A percentile compares a stretch with the other conserved stretches of the same genome.
These are phyloP conservation scores for Effrenium voratum DNA, from an alignment of 73 alveolate genomes.

Conservation along the genomic window DNA sequence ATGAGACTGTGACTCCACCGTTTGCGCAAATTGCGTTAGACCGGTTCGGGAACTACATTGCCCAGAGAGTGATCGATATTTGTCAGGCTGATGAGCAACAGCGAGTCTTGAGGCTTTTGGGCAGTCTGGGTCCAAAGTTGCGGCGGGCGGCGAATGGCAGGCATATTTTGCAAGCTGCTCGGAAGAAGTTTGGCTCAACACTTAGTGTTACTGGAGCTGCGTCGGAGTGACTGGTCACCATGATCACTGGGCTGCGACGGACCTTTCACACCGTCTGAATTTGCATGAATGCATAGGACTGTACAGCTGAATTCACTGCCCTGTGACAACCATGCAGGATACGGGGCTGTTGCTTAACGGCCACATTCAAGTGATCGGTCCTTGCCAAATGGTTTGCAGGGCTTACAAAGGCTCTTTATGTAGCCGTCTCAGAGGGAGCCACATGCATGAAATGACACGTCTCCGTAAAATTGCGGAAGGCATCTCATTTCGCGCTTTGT, in stretches of 20 bases:
- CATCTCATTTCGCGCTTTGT: no score
- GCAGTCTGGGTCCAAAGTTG: slow-evolving; percentile 80
- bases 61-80: slow-evolving; percentile 56
- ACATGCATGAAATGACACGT: not conserved
- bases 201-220: slow-evolving; percentile 74
- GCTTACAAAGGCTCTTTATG: slow-evolving; percentile 69
- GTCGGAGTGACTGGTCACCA: not conserved
- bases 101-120: slow-evolving; percentile 41
- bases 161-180: slow-evolving; percentile 90
- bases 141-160: slow-evolving; percentile 87
- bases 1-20: slow-evolving; percentile 25
- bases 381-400: slow-evolving; percentile 50
- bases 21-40: slow-evolving; percentile 78
- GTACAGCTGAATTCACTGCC: slow-evolving; percentile 74
- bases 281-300: slow-evolving; percentile 37
- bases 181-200: slow-evolving; percentile 88
- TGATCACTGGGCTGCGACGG: not conserved
- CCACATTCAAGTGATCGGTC: no score
- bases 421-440: slow-evolving; percentile 91
- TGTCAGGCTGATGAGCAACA: slow-evolving; percentile 69
- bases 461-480: slow-evolving; percentile 47
- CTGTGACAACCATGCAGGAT: slow-evolving; percentile 66
- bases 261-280: not conserved
- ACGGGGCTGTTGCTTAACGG: no score
- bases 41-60: slow-evolving; percentile 86